Evolutionary conservation across 2,329 filamentous ascomycete genomes (phyloP).

Genomic region (Colletotrichum australisinense): DNA sequence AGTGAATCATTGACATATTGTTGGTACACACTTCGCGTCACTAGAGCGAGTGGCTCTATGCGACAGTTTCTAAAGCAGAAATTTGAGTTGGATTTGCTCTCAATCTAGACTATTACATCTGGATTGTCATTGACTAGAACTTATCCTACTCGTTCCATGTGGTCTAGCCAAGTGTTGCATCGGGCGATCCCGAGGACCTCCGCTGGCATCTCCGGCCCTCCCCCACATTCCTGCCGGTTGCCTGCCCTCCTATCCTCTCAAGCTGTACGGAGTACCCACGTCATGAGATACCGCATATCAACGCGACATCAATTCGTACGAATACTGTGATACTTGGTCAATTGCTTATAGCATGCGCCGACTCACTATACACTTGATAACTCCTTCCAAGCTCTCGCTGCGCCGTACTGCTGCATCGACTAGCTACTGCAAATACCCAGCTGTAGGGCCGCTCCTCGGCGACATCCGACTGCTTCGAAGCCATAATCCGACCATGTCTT

Average conservation of each 20-base stretch:
- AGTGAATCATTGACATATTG: no score
- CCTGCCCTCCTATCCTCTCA: neutral
- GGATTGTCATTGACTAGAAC: no score
- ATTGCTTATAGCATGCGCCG: neutral
- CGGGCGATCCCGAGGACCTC: neutral
- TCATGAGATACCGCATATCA: neutral
- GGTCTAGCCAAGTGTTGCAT: neutral
- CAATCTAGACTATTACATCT: no score
- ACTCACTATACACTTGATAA: neutral
- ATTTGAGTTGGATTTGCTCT: no score
- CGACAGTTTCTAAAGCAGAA: no score
- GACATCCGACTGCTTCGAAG: conserved; percentile 2
- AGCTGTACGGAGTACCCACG: neutral
- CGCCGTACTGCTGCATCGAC: neutral
- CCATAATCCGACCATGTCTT: neutral
- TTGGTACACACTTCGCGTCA: no score
- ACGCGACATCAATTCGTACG: neutral
- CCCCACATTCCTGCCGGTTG: neutral
- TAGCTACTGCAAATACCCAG: neutral
- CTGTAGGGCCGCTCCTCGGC: conserved; percentile 1
- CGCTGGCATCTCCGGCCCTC: neutral
- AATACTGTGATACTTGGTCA: neutral
- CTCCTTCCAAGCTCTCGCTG: neutral
- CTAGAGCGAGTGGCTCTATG: no score
- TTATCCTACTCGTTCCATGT: no score